phyloP scores from a whole-genome alignment of 2,329 filamentous ascomycete species.

The Knoxdaviesia proteae region DNA sequence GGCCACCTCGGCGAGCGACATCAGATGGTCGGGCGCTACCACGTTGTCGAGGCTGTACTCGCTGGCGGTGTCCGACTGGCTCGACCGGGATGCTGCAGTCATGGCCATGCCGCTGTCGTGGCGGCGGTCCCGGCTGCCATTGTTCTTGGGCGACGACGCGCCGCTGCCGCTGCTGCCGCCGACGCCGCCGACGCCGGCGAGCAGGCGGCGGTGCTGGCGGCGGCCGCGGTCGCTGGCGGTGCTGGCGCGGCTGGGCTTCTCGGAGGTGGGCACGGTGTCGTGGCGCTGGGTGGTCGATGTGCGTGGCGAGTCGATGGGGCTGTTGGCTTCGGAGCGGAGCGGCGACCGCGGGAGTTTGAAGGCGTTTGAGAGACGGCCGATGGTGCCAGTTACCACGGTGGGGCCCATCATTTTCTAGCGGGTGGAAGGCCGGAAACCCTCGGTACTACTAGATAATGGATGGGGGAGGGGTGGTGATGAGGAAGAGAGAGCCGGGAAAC shows the following conservation, averaged over 20 bases:
- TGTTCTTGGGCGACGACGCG: slow-evolving; percentile 15
- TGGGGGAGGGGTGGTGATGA: no score
- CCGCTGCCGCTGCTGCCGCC: slow-evolving; percentile 13
- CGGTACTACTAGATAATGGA: no score
- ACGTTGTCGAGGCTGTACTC: neutral
- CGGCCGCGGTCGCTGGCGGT: slow-evolving; percentile 13
- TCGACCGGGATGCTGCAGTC: no score
- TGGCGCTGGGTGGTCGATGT: neutral
- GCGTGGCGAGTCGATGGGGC: slow-evolving; percentile 3
- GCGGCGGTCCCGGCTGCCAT: no score
- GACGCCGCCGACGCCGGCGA: no score
- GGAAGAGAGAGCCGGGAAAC: neutral
- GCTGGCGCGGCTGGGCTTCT: slow-evolving; percentile 3
- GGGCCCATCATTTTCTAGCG: no score
- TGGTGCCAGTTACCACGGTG: no score
- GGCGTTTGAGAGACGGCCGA: no score
- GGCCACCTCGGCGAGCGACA: slow-evolving; percentile 16
- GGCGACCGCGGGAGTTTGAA: neutral
- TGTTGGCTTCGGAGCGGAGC: slow-evolving; percentile 4
- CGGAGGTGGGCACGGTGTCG: slow-evolving; percentile 1
- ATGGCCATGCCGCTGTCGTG: no score
- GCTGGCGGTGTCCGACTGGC: no score
- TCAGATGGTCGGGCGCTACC: slow-evolving; percentile 15
- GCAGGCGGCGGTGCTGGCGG: no score
- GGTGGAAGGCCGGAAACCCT: no score